Percentiles rank a stretch among this genome's conserved stretches.
These are phyloP conservation scores for Daldinia sp. DNA, from an alignment of 2,329 filamentous ascomycete genomes.

Conservation along the genomic window DNA sequence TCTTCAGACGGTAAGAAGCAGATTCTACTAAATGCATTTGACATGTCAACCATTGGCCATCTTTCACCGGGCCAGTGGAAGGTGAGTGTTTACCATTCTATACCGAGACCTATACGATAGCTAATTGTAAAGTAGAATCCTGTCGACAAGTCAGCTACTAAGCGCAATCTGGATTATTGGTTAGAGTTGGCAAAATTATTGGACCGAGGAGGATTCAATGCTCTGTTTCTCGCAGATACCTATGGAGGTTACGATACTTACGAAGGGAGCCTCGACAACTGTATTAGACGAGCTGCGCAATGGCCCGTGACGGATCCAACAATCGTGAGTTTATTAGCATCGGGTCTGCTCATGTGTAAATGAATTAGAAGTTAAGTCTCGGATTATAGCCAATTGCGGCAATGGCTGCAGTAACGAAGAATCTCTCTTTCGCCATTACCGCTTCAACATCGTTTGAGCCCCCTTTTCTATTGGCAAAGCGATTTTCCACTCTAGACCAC, in stretches of 20 bases:
- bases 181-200: conserved; percentile 69
- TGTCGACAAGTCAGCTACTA: conserved; percentile 66
- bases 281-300: conserved; percentile 68
- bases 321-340: conserved; percentile 55
- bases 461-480: conserved; percentile 67
- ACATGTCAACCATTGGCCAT: conserved; percentile 72
- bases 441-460: conserved; percentile 70
- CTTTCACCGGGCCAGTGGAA: conserved; percentile 74
- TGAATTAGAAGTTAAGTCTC: background rate
- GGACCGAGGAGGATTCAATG: conserved; percentile 69
- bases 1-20: conserved; percentile 54
- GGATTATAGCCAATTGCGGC: conserved; percentile 64
- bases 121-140: conserved; percentile 58
- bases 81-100: conserved; percentile 46
- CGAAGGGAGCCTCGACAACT: conserved; percentile 65
- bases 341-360: background rate
- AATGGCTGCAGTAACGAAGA: conserved; percentile 73
- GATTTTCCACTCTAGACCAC: conserved; percentile 70
- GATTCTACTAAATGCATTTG: conserved; percentile 70
- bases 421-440: conserved; percentile 69
- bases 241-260: conserved; percentile 72
- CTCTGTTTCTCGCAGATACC: conserved; percentile 71
- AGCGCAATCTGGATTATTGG: conserved; percentile 69
- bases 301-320: conserved; percentile 72
- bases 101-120: background rate